Evolutionary conservation across 345 rosid genomes (phyloP).

Genomic region (Microthlaspi erraticum): DNA sequence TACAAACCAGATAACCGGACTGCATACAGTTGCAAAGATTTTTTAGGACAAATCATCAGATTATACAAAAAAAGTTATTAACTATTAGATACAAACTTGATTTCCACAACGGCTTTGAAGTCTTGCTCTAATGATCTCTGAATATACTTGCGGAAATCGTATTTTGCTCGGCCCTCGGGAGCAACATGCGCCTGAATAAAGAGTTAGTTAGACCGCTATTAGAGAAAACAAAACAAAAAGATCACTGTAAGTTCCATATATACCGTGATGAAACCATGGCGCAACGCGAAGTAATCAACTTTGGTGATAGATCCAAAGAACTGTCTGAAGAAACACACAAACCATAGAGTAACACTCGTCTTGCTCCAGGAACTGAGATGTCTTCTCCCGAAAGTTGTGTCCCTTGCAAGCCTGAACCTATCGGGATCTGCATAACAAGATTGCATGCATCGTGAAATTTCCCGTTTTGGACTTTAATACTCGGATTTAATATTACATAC

Average conservation of each 20-base stretch:
- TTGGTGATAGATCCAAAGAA: slow-evolving; percentile 72
- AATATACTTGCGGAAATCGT: slow-evolving; percentile 78
- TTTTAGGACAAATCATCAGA: neutral
- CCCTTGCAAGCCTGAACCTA: slow-evolving; percentile 92
- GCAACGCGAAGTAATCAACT: slow-evolving; percentile 72
- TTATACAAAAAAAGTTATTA: neutral
- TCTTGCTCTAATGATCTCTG: slow-evolving; percentile 77
- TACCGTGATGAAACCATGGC: slow-evolving; percentile 86
- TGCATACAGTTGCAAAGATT: slow-evolving; percentile 49
- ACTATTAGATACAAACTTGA: slow-evolving; percentile 52
- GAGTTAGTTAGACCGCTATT: slow-evolving; percentile 5
- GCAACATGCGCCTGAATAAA: slow-evolving; percentile 75
- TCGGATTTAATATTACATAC: slow-evolving; percentile 36
- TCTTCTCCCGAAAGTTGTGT: slow-evolving; percentile 89
- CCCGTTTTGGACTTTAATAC: neutral
- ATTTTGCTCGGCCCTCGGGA: slow-evolving; percentile 48
- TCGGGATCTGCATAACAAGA: slow-evolving; percentile 71
- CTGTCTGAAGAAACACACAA: slow-evolving; percentile 70
- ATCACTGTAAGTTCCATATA: slow-evolving; percentile 32
- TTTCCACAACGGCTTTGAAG: slow-evolving; percentile 66
- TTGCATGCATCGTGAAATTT: neutral
- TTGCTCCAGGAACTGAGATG: slow-evolving; percentile 80
- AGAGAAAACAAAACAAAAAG: neutral
- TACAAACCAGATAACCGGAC: slow-evolving; percentile 71
- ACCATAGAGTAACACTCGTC: slow-evolving; percentile 67